Conservation (phyloP, 2,329 filamentous ascomycete genomes). For the Colletotrichum eremochloae region DNA sequence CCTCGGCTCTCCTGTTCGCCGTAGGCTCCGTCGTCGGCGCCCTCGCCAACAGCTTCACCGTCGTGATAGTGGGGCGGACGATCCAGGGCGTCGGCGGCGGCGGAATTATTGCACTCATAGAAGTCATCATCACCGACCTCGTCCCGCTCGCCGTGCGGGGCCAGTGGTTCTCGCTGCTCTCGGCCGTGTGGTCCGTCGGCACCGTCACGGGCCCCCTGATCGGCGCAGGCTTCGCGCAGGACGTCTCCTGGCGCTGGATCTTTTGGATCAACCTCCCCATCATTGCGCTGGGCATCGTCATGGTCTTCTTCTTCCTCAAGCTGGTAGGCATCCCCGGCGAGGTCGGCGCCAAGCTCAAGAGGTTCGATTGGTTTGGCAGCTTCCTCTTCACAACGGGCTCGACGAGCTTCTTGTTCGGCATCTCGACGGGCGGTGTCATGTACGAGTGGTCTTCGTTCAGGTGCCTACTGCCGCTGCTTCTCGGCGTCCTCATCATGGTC, state of each 20-base stretch:
- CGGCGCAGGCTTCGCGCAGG: slow-evolving; percentile 67
- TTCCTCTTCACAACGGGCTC: slow-evolving; percentile 71
- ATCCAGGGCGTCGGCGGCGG: slow-evolving; percentile 66
- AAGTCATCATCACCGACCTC: slow-evolving; percentile 61
- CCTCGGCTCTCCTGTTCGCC: slow-evolving; percentile 51
- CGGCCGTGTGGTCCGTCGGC: slow-evolving; percentile 67
- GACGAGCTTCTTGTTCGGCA: slow-evolving; percentile 71
- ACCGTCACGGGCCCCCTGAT: slow-evolving; percentile 65
- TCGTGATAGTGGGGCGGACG: slow-evolving; percentile 62
- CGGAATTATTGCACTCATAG: slow-evolving; percentile 61
- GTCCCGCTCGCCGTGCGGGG: slow-evolving; percentile 59
- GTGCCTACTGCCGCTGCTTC: slow-evolving; percentile 71
- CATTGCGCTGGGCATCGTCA: slow-evolving; percentile 60
- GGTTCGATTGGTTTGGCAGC: slow-evolving; percentile 74
- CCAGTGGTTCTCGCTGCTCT: slow-evolving; percentile 54
- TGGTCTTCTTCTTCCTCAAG: slow-evolving; percentile 64
- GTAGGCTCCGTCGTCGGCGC: slow-evolving; percentile 57
- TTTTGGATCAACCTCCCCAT: slow-evolving; percentile 76
- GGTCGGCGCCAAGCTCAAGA: slow-evolving; percentile 47
- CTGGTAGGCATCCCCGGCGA: slow-evolving; percentile 44
- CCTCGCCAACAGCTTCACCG: slow-evolving; percentile 47
- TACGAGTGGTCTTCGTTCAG: slow-evolving; percentile 74
- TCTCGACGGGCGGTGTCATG: slow-evolving; percentile 76
- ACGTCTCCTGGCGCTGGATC: slow-evolving; percentile 71
- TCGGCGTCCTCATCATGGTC: slow-evolving; percentile 66